Percentiles rank a stretch among this genome's conserved stretches.
Conservation (phyloP, 148 eudicot genomes). For the Linanthus parryae region DNA sequence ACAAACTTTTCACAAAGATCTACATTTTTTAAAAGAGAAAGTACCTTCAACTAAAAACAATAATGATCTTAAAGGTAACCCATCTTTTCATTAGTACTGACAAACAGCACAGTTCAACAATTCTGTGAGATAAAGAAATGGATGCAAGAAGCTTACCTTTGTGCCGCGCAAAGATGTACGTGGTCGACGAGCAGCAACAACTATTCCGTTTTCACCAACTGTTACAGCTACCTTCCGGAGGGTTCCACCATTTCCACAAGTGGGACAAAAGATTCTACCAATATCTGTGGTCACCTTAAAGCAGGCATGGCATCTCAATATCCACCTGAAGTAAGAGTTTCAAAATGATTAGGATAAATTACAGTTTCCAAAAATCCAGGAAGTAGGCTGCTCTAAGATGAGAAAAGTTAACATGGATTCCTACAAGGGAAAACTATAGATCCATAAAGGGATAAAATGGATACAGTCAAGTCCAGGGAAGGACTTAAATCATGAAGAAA, state of each 20-base stretch:
- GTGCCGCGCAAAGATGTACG: constrained; percentile 88
- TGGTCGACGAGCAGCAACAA: constrained; percentile 68
- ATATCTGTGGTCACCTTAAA: constrained; percentile 73
- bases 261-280: constrained; percentile 82
- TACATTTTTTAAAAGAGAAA: too few species aligned
- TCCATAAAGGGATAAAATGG: too few species aligned
- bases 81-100: neutral
- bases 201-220: constrained; percentile 85
- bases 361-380: too few species aligned
- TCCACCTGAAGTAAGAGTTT: constrained; percentile 91
- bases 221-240: constrained; percentile 91
- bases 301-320: constrained; percentile 95
- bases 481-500: too few species aligned
- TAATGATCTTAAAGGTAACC: neutral
- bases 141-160: constrained; percentile 28
- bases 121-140: neutral
- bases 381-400: too few species aligned
- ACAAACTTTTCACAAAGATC: too few species aligned
- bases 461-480: too few species aligned
- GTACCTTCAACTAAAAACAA: too few species aligned
- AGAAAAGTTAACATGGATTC: constrained; percentile 2
- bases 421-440: too few species aligned
- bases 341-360: too few species aligned
- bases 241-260: constrained; percentile 97
- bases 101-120: neutral